Base-by-base conservation (phyloP, 306 rosid species). In the Medicago arabica region DNA sequence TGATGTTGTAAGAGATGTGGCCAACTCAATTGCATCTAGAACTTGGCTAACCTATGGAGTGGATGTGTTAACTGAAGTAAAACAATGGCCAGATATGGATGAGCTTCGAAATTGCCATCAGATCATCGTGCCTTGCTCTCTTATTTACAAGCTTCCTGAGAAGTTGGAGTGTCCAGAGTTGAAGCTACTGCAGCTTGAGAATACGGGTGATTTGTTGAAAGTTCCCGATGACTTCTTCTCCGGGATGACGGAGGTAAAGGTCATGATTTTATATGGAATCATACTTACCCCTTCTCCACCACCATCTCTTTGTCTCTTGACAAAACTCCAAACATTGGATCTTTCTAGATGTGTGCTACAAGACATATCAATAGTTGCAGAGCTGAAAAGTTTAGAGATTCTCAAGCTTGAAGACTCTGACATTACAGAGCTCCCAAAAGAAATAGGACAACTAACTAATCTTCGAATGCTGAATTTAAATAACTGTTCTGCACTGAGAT, bases 341-440 rank as follows among this genome's bases (percentile, higher is more conserved):
- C 1, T 46, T n/a, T 1, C 16, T 46, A 8, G 2, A 46, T 46
- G 51, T 46, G 51, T 46, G 51, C 1, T 46, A 0, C 2, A 13
- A 46, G 51, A 46, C 51, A 57, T 65, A 73, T 1, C 62, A 10
- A 15, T 34, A 7, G 19, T 72, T 17, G 83, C 43, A 2, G 4
- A 65, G 19, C 53, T 80, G 5, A 54, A 4, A 2, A 44, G 55
- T 9, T 43, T 79, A 23, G 62, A 66, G 51, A 46, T 46, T 46
- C 51, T 46, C 7, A 46, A 6, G n/a, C 16, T 46, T 13, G 51
- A 46, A 46, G 5, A 16, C 13, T 46, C 51, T 0, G 7, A 46
- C 13, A 46, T 46, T 46, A 46, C 4, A 46, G 51, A 46, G 5
- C 51, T 46, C 51, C 51, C 51, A 3, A 13, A 4, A 46, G 51